Evolutionary conservation across 495 filamentous ascomycete genomes (phyloP).

Genomic region (Lepidopterella palustris): DNA sequence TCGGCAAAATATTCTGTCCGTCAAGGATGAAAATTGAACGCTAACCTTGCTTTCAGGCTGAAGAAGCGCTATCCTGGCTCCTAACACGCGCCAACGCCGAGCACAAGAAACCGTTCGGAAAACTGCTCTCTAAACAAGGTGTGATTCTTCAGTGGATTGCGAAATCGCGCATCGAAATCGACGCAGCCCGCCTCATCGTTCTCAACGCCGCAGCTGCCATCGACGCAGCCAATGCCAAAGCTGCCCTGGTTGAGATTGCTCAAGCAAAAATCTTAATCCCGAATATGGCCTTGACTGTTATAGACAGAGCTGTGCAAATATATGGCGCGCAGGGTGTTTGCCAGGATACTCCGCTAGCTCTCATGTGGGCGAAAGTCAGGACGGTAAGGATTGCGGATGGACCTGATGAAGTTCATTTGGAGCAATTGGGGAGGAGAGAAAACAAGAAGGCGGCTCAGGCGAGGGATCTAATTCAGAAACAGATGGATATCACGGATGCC

Average conservation of each 20-base stretch:
- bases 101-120: conserved; percentile 76
- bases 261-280: conserved; percentile 39
- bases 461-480: conserved; percentile 8
- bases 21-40: background rate
- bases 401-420: conserved; percentile 88
- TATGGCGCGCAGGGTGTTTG: conserved; percentile 81
- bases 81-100: conserved; percentile 85
- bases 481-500: conserved; percentile 18
- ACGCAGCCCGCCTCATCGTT: conserved; percentile 77
- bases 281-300: conserved; percentile 31
- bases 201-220: conserved; percentile 84
- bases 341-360: conserved; percentile 84
- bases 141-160: conserved; percentile 93
- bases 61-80: conserved; percentile 81
- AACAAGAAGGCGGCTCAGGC: conserved; percentile 48
- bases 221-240: conserved; percentile 20
- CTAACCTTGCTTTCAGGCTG: conserved; percentile 44
- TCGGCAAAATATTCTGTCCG: background rate
- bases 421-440: conserved; percentile 83
- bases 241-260: conserved; percentile 37
- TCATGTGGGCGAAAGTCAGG: conserved; percentile 76
- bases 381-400: conserved; percentile 84
- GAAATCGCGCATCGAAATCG: conserved; percentile 81
- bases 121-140: conserved; percentile 71
- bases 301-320: conserved; percentile 59